Evolutionary conservation across 2,329 filamentous ascomycete species (phyloP), one percentile per base, ranked within the genome.

Genomic region (Didymella exigua): DNA sequence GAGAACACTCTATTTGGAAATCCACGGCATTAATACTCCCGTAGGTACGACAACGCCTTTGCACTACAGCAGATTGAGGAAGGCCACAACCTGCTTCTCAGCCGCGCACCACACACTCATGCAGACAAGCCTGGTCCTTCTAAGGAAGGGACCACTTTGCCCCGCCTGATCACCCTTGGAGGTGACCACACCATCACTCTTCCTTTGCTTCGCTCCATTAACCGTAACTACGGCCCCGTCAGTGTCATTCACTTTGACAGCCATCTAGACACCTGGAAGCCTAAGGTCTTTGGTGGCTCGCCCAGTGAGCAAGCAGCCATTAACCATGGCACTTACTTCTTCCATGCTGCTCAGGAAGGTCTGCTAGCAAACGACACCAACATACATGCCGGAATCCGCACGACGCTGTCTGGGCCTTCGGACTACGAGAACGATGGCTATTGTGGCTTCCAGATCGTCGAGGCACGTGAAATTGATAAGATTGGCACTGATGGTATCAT

Each of bases 261-360:
- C 42, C 84, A 86, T 69, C 75, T 86, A 4, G 82, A 83, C 60
- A 82, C 82, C 67, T 90, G 90, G 90, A 86, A 84, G 54, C 91
- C 91, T 37, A 93, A 93, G 72, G 91, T 95, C 23, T 96, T 96
- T 65, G 91, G 91, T 48, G 91, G 90, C 26, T 87, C 89, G 0
- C 90, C 91, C 0, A 89, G 85, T 24, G 84, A 92, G 57, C 84
- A 87, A 33, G 90, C 91, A 18, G 82, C 82, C 60, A 87, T 96
- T 77, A 96, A 95, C 77, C 90, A 95, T 77, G 91, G 91, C 36
- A 95, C 90, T 1, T 95, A 95, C 79, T 96, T 96, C 77, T 95
- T 88, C 77, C 89, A 93, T 71, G 91, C 90, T 0, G 78, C 88
- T 0, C 84, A 87, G 76, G 90, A 95, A 72, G 91, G 91, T 2